Base-by-base conservation (phyloP, 2,329 filamentous ascomycete species). In the Monosporascus sp. region DNA sequence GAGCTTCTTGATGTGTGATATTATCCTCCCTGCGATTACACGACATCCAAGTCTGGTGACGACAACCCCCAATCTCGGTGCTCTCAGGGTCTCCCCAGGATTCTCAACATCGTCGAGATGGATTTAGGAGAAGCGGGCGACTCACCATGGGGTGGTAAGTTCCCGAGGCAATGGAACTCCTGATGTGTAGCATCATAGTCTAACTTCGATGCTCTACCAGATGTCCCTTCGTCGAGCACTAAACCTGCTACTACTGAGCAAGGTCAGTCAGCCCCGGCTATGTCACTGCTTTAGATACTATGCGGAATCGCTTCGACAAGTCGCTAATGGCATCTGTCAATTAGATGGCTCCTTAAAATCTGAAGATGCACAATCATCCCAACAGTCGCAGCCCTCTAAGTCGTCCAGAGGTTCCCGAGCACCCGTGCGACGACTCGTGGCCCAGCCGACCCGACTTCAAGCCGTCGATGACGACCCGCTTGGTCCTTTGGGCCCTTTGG, bases 401-500 rank as follows among this genome's bases (percentile, higher is more conserved):
- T 60, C 66, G 8, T 51, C 65, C 11, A 63, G 66, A 48, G 60
- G 55, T 51, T 38, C 65, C 46, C 59, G 67, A 55, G 65, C 64
- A 28, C 67, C 67, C 11, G 64, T 69, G 53, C 83, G 85, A 59
- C 82, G 85, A 57, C 76, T 91, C 65, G 85, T 86, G 61, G 86
- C 86, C 55, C 88, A 92, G 68, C 83, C 87, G 31, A 91, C 89
- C 47, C 86, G 85, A 51, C 86, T 93, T 56, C 85, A 93, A 72
- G 87, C 86, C 56, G 86, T 90, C 60, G 82, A 86, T 5, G 20
- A 46, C 44, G 88, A 91, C 67, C 87, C 88, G 52, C 80, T 92
- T 46, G 90, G 89, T 1, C 89, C 89, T 22, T 76, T 95, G 50
- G 89, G 89, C 54, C 86, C 85, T 51, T 71, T 86, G 28, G 81